Evolutionary conservation across 2,329 filamentous ascomycete genomes (phyloP), one percentile per base, ranked within the genome.

Genomic region (Zopfia rhizophila): DNA sequence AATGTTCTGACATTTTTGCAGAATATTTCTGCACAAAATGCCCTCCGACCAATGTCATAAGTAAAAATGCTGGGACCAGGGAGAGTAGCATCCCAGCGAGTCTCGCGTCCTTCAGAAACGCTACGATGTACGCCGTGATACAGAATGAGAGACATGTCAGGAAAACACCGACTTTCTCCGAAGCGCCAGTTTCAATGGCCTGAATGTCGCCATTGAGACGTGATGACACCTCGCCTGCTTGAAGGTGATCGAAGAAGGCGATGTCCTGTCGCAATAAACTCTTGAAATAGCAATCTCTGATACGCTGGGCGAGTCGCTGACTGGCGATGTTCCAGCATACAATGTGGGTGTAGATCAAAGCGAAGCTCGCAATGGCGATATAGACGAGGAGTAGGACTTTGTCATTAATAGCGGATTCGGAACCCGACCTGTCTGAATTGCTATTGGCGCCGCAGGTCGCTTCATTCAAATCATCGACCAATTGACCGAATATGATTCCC

Each of bases 161-260:
- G 53, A 82, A 80, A 23, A 88, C 81, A 38, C 86, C 86, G 12
- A 88, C 85, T 65, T 90, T 90, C 67, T 89, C 87, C 1, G 83
- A 85, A 0, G 86, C 88, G 11, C 87, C 87, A 0, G 81, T 79
- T 58, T 87, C 86, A 38, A 90, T 83, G 1, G 82, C 80, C 47
- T 85, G 81, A 23, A 89, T 85, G 57, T 89, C 86, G 41, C 78
- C 77, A 60, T 85, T 85, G 30, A 90, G 78, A 13, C 86, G 77
- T 7, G 83, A 82, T 2, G 82, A 79, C 10, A 88, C 80, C 63
- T 88, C 83, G 12, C 85, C 85, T 0, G 84, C 78, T 33, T 82
- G 79, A 7, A 85, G 75, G 11, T 77, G 78, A 57, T 88, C 85
- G 61, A 88, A 87, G 63, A 82, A 88, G 11, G 82, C 73, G 1